Conservation (phyloP, 805 yeast genomes). For the Naumovozyma dairenensis region DNA sequence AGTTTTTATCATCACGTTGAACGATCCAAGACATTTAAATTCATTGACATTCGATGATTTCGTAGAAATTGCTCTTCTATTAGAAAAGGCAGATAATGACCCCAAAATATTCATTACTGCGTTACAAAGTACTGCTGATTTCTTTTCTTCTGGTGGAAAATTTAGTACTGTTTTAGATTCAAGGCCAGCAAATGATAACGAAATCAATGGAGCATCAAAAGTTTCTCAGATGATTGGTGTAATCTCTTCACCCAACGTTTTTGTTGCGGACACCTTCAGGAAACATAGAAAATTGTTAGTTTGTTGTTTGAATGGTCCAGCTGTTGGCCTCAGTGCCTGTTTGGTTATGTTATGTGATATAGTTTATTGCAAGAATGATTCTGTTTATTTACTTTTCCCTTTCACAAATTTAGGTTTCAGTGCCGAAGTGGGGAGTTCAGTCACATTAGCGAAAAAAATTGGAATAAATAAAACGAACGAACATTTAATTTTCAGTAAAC, state of each 20-base stretch:
- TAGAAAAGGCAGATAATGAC: conserved; percentile 54
- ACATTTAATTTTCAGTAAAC: conserved; percentile 59
- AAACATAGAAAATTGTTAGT: conserved; percentile 62
- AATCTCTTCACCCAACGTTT: conserved; percentile 57
- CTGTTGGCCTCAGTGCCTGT: conserved; percentile 66
- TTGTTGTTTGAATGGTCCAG: conserved; percentile 79
- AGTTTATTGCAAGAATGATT: conserved; percentile 52
- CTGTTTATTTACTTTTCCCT: conserved; percentile 57
- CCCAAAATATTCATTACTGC: conserved; percentile 55
- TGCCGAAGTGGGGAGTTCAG: conserved; percentile 68
- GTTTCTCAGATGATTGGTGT: conserved; percentile 35
- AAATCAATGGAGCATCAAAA: conserved; percentile 7
- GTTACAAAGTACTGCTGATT: conserved; percentile 60
- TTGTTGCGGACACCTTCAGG: conserved; percentile 53
- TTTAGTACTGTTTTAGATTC: conserved; percentile 9
- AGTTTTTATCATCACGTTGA: conserved; percentile 54
- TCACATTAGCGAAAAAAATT: conserved; percentile 55
- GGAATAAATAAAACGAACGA: conserved; percentile 70
- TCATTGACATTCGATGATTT: conserved; percentile 62
- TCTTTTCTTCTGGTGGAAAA: conserved; percentile 79
- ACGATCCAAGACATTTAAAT: conserved; percentile 51
- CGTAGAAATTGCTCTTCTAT: conserved; percentile 43
- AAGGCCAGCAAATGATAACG: conserved; percentile 1
- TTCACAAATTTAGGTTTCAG: conserved; percentile 76
- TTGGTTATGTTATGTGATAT: conserved; percentile 65